Evolutionary conservation across 2,329 filamentous ascomycete genomes (phyloP), one percentile per base, ranked within the genome.

Genomic region (Fusarium zealandicum): DNA sequence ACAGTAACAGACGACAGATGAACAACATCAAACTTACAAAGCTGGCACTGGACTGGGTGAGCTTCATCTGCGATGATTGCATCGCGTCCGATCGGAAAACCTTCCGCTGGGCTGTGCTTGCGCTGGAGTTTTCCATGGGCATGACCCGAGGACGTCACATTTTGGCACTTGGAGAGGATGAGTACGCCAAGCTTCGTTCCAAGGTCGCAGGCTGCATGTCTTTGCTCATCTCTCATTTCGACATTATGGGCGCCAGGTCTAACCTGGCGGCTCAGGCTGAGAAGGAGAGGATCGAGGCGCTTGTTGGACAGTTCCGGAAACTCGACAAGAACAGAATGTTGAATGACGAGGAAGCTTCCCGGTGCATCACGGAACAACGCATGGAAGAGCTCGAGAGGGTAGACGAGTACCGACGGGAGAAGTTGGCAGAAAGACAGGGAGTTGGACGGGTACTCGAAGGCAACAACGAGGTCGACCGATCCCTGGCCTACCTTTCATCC

Each of bases 121-220:
- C 95, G 9, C 82, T 99, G 11, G 95, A 99, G 71, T 96, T 98
- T 71, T 91, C 93, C 46, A 98, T 97, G 92, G 87, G 90, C 63
- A 98, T 98, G 89, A 99, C 95, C 1, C 85, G 92, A 45, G 95
- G 95, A 10, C 88, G 93, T 54, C 93, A 96, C 67, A 96, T 99
- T 40, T 77, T 99, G n/a, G 90, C 89, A 1, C 86, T 99, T 54
- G 91, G 89, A 33, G 92, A 96, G 53, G 85, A 89, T 33, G 93
- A 99, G 69, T 99, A 96, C 71, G 84, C 87, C 6, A 87, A 83
- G 59, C 79, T 99, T 58, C 85, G 93, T 37, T 82, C 86, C 52
- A 98, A 97, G 73, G 95, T 99, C 5, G 92, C 92, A 8, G 93
- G 93, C 0, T 99, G 95, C 73, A 99, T 99, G 95, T 93, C 92